A percentile compares a stretch with the other conserved stretches of the same genome.
phyloP scores from a whole-genome alignment of 805 yeast genomes.

The Komagataella ulmi region DNA sequence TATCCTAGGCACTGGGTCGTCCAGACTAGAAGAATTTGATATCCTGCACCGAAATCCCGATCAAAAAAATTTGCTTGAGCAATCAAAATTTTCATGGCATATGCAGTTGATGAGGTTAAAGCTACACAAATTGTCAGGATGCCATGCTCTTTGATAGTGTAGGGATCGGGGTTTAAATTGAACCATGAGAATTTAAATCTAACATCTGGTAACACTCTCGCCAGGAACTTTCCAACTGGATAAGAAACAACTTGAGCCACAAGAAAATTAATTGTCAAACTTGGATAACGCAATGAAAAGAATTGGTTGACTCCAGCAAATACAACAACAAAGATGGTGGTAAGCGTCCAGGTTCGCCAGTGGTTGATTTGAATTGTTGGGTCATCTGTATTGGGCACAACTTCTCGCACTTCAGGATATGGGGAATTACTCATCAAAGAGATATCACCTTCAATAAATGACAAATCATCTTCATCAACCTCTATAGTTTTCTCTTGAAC shows the following conservation, averaged over 20 bases:
- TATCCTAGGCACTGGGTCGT: slow-evolving; percentile 56
- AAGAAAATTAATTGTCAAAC: slow-evolving; percentile 23
- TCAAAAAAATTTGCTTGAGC: slow-evolving; percentile 35
- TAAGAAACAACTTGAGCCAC: slow-evolving; percentile 17
- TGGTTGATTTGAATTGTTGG: slow-evolving; percentile 35
- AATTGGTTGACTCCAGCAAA: slow-evolving; percentile 45
- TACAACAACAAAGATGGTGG: slow-evolving; percentile 35
- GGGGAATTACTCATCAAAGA: slow-evolving; percentile 25
- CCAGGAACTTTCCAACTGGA: slow-evolving; percentile 14
- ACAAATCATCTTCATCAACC: too few relatives aligned
- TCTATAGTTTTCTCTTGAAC: too few relatives aligned
- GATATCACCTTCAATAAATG: too few relatives aligned
- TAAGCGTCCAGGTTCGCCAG: slow-evolving; percentile 40
- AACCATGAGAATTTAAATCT: slow-evolving; percentile 12
- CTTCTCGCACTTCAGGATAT: slow-evolving; percentile 54
- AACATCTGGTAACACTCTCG: slow-evolving; percentile 17
- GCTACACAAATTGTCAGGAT: slow-evolving; percentile 39
- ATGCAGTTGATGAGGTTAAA: slow-evolving; percentile 33
- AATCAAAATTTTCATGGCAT: slow-evolving; percentile 41
- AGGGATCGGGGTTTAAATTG: slow-evolving; percentile 44
- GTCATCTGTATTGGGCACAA: slow-evolving; percentile 48
- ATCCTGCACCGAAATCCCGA: slow-evolving; percentile 36
- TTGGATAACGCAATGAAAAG: slow-evolving; percentile 39
- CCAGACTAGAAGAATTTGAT: slow-evolving; percentile 33
- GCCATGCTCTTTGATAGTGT: slow-evolving; percentile 53